These are phyloP conservation scores for Rhododendron vialii DNA, from an alignment of 148 eudicot species.

Conservation along the genomic window DNA sequence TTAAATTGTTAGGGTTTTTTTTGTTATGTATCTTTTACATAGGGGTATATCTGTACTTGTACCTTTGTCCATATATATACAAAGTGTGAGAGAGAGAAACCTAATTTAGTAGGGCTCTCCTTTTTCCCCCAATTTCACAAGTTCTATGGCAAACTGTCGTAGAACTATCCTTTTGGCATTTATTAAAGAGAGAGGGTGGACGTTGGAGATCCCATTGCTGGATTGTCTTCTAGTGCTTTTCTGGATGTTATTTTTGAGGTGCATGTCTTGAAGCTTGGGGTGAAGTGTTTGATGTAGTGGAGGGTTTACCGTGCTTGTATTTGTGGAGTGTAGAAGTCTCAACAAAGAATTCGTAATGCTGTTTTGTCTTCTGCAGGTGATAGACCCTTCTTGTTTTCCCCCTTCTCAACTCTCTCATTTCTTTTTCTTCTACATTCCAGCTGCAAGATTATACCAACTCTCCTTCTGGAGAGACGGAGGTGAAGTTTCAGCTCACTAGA, in stretches of 20 bases:
- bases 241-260: not conserved
- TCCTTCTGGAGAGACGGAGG: constrained; percentile 25
- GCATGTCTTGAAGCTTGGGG: not conserved
- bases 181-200: not conserved
- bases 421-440: constrained; percentile 8
- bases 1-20: too few species aligned
- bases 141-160: not conserved
- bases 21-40: too few species aligned
- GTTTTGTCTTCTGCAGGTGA: constrained; percentile 4
- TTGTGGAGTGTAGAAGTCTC: not conserved
- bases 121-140: too few species aligned
- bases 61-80: too few species aligned
- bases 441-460: constrained; percentile 27
- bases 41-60: too few species aligned
- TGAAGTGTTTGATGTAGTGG: not conserved
- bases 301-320: not conserved
- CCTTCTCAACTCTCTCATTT: not conserved
- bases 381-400: not conserved
- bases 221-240: not conserved
- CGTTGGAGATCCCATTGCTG: not conserved
- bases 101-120: too few species aligned
- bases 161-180: not conserved
- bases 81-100: too few species aligned
- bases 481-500: constrained; percentile 31
- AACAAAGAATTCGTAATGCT: not conserved